Conservation (phyloP, 129 eudicot species). For the Sambucus nigra region DNA sequence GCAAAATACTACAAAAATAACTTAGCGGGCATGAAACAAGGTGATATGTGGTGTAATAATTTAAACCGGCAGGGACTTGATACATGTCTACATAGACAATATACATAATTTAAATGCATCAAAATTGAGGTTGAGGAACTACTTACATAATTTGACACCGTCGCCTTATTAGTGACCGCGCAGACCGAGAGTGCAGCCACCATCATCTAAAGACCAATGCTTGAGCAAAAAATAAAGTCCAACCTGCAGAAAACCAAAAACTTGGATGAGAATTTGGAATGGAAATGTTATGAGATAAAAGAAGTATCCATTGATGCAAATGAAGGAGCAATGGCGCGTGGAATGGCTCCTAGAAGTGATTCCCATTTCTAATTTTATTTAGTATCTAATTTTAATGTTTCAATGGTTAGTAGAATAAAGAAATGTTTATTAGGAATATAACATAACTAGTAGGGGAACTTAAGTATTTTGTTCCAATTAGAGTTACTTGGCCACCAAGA, state of each 20-base stretch:
- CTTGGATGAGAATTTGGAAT: background rate
- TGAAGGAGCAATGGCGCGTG: too few species aligned
- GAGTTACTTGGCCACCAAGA: background rate
- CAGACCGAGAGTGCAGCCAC: constrained; percentile 29
- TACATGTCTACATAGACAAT: background rate
- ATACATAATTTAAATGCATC: background rate
- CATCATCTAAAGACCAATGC: constrained; percentile 22
- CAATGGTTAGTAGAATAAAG: background rate
- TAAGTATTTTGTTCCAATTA: background rate
- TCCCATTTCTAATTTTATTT: too few species aligned
- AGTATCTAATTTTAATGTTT: too few species aligned
- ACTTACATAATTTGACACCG: constrained; percentile 29
- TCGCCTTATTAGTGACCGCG: constrained; percentile 19
- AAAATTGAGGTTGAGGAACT: constrained; percentile 2
- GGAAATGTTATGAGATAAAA: background rate
- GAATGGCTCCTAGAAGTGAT: too few species aligned
- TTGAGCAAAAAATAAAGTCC: background rate
- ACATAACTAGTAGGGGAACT: too few species aligned
- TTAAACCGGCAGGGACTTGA: background rate
- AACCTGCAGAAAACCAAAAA: constrained; percentile 18
- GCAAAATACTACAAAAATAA: too few species aligned
- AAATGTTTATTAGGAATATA: background rate
- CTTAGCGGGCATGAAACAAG: background rate
- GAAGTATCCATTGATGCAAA: too few species aligned
- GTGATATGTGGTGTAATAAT: background rate